Conservation (phyloP, 805 yeast genomes). For the Candida berthetii region DNA sequence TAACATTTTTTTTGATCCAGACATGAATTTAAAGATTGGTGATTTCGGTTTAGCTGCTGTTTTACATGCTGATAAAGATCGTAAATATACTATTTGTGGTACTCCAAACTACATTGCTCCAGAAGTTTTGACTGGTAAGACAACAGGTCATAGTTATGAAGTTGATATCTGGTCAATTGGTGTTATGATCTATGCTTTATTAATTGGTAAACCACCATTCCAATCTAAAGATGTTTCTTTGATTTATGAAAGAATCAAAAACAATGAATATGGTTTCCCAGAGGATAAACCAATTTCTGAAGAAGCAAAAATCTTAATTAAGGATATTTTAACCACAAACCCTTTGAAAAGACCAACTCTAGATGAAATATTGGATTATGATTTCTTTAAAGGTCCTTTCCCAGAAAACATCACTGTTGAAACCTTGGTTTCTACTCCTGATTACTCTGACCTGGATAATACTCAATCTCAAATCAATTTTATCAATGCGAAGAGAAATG, state of each 20-base stretch:
- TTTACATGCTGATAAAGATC: slow-evolving; percentile 61
- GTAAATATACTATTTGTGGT: slow-evolving; percentile 94
- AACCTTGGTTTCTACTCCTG: slow-evolving; percentile 60
- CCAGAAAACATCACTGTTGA: slow-evolving; percentile 63
- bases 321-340: slow-evolving; percentile 66
- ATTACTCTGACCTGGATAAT: slow-evolving; percentile 43
- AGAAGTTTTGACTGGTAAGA: slow-evolving; percentile 87
- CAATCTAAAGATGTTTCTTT: slow-evolving; percentile 92
- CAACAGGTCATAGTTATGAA: slow-evolving; percentile 85
- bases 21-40: slow-evolving; percentile 93
- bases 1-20: slow-evolving; percentile 87
- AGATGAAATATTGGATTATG: slow-evolving; percentile 71
- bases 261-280: slow-evolving; percentile 77
- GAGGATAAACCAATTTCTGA: slow-evolving; percentile 53
- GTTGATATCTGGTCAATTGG: slow-evolving; percentile 99
- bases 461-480: slow-evolving; percentile 65
- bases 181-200: slow-evolving; percentile 88
- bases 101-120: slow-evolving; percentile 99
- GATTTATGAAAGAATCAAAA: slow-evolving; percentile 87
- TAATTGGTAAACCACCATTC: slow-evolving; percentile 95
- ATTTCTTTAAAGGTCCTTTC: slow-evolving; percentile 85
- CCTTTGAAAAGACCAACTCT: slow-evolving; percentile 80
- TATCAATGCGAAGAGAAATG: slow-evolving; percentile 53
- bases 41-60: slow-evolving; percentile 98
- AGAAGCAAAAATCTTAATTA: slow-evolving; percentile 69